Conservation (phyloP, 257 asterid species). For the Petunia secreta region DNA sequence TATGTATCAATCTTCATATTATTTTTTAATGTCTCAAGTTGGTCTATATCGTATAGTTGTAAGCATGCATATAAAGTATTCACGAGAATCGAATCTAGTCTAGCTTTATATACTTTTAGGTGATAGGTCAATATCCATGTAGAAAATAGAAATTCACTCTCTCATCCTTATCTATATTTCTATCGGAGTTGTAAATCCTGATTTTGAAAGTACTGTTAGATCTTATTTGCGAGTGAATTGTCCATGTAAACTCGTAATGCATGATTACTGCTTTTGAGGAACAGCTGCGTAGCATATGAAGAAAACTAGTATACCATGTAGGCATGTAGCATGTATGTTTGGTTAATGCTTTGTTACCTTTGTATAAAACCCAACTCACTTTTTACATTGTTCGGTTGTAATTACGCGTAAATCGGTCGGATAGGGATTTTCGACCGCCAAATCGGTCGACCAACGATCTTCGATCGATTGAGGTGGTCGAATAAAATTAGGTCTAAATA, state of each 20-base stretch:
- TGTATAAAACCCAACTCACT: no score
- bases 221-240: not conserved
- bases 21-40: not conserved
- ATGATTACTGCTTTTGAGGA: not conserved
- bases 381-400: no score
- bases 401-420: no score
- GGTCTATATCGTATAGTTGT: not conserved
- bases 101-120: not conserved
- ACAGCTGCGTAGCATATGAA: not conserved
- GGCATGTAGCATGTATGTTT: no score
- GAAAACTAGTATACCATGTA: not conserved
- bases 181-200: not conserved
- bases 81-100: slow-evolving; percentile 17
- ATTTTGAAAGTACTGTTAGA: not conserved
- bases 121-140: slow-evolving; percentile 5
- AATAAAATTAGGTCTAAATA: no score
- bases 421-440: no score
- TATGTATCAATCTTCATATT: not conserved
- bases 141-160: not conserved
- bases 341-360: no score
- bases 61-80: not conserved
- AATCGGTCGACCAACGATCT: no score
- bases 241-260: no score
- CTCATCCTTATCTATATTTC: not conserved
- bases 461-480: no score